phyloP scores from a whole-genome alignment of 225 moss, liverwort and hornwort species.

The Takakia lepidozioides region DNA sequence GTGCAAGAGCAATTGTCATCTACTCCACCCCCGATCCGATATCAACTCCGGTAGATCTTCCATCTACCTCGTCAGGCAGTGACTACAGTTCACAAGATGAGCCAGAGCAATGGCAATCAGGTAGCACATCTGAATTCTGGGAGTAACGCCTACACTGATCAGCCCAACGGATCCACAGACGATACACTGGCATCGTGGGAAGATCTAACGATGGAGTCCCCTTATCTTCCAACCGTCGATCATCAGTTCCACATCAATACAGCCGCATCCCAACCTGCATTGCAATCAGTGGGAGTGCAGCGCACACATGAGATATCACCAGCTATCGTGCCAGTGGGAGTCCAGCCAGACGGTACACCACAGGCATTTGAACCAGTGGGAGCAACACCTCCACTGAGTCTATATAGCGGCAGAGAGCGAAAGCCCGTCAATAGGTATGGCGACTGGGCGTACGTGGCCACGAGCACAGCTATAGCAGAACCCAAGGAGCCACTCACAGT shows the following conservation, averaged over 20 bases:
- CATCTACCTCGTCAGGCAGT: no score
- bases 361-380: no score
- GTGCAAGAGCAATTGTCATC: no score
- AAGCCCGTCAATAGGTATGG: background rate
- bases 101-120: background rate
- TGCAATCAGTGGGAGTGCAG: background rate
- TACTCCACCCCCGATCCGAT: no score
- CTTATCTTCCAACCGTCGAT: background rate
- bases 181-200: background rate
- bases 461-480: background rate
- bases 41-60: no score
- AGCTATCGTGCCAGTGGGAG: no score
- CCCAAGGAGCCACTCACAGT: background rate
- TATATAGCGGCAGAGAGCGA: background rate
- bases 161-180: no score
- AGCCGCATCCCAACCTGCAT: background rate
- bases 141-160: background rate
- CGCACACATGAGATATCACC: no score
- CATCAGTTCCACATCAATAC: background rate
- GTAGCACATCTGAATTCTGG: no score
- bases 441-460: background rate
- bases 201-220: background rate
- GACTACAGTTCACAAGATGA: no score
- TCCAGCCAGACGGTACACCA: no score
- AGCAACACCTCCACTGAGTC: no score